Base-by-base conservation (phyloP, 139 green algal genomes). In the Tetradesmus lagerheimii region DNA sequence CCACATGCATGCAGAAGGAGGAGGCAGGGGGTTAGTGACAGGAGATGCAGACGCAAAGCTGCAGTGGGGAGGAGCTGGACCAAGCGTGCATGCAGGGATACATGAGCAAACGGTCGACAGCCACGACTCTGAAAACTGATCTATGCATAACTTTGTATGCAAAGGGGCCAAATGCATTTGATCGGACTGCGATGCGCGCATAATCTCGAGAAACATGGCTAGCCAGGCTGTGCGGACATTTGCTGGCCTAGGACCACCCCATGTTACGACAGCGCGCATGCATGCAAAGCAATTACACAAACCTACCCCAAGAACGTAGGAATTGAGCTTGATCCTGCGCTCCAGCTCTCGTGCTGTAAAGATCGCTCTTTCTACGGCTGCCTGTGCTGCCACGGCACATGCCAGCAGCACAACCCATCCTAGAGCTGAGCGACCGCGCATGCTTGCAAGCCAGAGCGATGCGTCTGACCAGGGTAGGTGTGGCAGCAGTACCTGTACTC, bases 351-450 rank as follows among this genome's bases (percentile, higher is more conserved):
- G 37, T 31, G 80, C 37, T 14, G 45, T 74, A 15, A 86, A 86
- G n/a, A 86, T 86, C 4, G 80, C 31, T 8, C 47, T n/a, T 47
- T 86, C 80, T 11, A 86, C 45, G n/a, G 82, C 82, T 38, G 47
- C 82, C n/a, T 78, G 27, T 31, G 35, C 76, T 53, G 16, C 76
- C 37, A 82, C 18, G 25, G 37, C 35, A 53, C 23, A 31, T 31
- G 76, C n/a, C 11, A 38, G 0, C n/a, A 78, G n/a, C 67, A 20
- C 12, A 29, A 37, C 1, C n/a, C 29, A 78, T 80, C 2, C 57
- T n/a, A 71, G 23, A 31, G 4, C 23, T 11, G 8, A 31, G 31
- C 57, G 1, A n/a, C 16, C 31, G 23, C 57, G 1, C 57, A 71
- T 71, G 4, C 2, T 0, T 71, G 14, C 57, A 31, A 31, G 57